Conservation (phyloP, 2,329 filamentous ascomycete genomes). For the Claviceps fusiformis region DNA sequence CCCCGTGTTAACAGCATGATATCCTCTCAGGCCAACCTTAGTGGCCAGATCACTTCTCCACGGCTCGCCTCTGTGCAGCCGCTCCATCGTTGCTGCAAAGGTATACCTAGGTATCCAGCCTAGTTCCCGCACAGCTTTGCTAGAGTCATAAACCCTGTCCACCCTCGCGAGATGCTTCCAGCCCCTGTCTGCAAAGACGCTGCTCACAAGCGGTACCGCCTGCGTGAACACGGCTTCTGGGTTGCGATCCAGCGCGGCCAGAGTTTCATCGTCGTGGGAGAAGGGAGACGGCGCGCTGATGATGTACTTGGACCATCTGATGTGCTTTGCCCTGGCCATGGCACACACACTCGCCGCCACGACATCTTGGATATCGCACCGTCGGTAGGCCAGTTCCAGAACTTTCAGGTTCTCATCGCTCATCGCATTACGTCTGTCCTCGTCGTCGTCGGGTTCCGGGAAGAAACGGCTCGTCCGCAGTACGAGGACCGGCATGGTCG, state of each 20-base stretch:
- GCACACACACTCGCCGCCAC: slow-evolving; percentile 27
- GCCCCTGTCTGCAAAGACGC: slow-evolving; percentile 17
- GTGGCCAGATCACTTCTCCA: slow-evolving; percentile 26
- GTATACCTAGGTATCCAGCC: slow-evolving; percentile 30
- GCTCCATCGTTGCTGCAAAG: slow-evolving; percentile 22
- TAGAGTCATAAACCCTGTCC: slow-evolving; percentile 32
- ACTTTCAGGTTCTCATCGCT: slow-evolving; percentile 32
- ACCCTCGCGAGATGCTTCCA: slow-evolving; percentile 26
- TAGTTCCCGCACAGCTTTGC: slow-evolving; percentile 25
- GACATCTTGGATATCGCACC: slow-evolving; percentile 29
- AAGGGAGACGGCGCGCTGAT: slow-evolving; percentile 31
- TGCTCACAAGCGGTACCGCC: slow-evolving; percentile 14
- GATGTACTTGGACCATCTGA: slow-evolving; percentile 28
- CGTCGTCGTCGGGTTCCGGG: slow-evolving; percentile 32
- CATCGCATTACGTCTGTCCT: slow-evolving; percentile 21
- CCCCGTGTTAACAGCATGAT: slow-evolving; percentile 28
- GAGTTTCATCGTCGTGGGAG: slow-evolving; percentile 14
- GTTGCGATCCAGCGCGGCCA: slow-evolving; percentile 20
- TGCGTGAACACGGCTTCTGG: slow-evolving; percentile 18
- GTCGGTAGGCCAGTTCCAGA: slow-evolving; percentile 31
- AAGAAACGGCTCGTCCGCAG: slow-evolving; percentile 36
- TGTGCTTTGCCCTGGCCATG: slow-evolving; percentile 18
- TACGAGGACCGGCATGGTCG: slow-evolving; percentile 26
- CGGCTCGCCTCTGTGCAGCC: slow-evolving; percentile 20
- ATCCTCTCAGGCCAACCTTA: slow-evolving; percentile 29